Conservation (phyloP, 805 yeast species). For the Candida insectorum region DNA sequence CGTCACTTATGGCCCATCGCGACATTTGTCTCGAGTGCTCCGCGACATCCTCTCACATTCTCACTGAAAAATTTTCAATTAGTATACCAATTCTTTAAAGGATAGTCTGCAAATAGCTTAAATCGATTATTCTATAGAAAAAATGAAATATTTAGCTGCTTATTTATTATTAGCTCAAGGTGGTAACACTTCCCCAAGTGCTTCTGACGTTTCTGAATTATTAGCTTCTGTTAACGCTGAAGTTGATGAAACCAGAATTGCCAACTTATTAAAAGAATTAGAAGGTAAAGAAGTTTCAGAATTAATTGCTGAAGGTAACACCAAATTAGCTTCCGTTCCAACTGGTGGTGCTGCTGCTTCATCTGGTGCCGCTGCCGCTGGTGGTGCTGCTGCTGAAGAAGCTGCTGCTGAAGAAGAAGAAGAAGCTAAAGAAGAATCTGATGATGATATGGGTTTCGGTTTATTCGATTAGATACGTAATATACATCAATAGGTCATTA, state of each 20-base stretch:
- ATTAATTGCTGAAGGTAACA: conserved; percentile 90
- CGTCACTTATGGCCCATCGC: too few species aligned
- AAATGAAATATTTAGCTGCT: conserved; percentile 98
- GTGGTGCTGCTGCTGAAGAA: conserved; percentile 66
- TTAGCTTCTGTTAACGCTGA: conserved; percentile 95
- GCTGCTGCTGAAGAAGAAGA: conserved; percentile 71
- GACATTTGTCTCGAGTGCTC: too few species aligned
- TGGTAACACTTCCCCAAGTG: conserved; percentile 93
- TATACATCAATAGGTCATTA: neutral
- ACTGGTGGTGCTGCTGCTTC: conserved; percentile 96
- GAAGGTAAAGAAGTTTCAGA: conserved; percentile 92
- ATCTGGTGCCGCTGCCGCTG: conserved; percentile 66
- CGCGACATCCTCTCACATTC: too few species aligned
- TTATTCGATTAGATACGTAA: conserved; percentile 77
- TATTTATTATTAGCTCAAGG: conserved; percentile 97
- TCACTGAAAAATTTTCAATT: conserved; percentile 15
- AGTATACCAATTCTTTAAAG: conserved; percentile 42
- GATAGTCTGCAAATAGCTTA: conserved; percentile 67
- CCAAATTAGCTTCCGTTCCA: conserved; percentile 97
- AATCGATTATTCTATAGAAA: conserved; percentile 18
- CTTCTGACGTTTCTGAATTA: conserved; percentile 83
- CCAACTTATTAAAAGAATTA: conserved; percentile 75
- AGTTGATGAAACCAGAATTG: conserved; percentile 84
- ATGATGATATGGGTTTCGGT: conserved; percentile 87
- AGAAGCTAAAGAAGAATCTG: conserved; percentile 58